Evolutionary conservation across 176 grass and related monocot species (phyloP), one percentile per base, ranked within the genome.

Genomic region (Triticum urartu): DNA sequence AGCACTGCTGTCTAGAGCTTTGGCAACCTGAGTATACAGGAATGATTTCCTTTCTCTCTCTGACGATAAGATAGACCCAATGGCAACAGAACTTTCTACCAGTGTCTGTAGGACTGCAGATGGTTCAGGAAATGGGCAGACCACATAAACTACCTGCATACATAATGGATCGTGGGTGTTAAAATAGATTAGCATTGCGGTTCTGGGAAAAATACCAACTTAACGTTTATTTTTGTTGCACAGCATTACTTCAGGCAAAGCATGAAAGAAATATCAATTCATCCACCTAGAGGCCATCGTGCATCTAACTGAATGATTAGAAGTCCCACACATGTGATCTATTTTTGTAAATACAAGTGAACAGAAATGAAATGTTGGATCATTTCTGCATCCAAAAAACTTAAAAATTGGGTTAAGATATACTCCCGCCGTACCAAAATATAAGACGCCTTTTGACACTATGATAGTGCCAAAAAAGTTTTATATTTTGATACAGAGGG

Each of bases 81-180:
- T 82, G 85, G 94, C 90, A 75, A 92, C 88, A 82, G 97, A 92
- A 79, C 90, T 94, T 71, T 99, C 97, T 43, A 99, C 87, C 82
- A 99, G 72, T 34, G 97, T 94, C 84, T 96, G 79, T 65, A 99
- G 85, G 74, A 99, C 86, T 45, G 94, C 88, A 72, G 79, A 91
- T 21, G 94, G 97, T 72, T 99, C 94, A 63, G 90, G 92, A 82
- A 99, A 99, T 28, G 97, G 97, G 73, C 97, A 99, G 33, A 99
- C 87, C 54, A 96, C 97, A 89, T 99, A 99, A 67, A 99, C 84
- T 43, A 96, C 95, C 95, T 98, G 85, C 68, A 83, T 64, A 67
- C 28, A 90, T 60, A 48, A 89, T 62, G 38, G 72, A 56, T 8
- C 30, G 28, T 20, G 14, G 68, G 33, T 78, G 74, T 78, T 68